Base-by-base conservation (phyloP, 345 rosid species). In the Physaria fendleri region DNA sequence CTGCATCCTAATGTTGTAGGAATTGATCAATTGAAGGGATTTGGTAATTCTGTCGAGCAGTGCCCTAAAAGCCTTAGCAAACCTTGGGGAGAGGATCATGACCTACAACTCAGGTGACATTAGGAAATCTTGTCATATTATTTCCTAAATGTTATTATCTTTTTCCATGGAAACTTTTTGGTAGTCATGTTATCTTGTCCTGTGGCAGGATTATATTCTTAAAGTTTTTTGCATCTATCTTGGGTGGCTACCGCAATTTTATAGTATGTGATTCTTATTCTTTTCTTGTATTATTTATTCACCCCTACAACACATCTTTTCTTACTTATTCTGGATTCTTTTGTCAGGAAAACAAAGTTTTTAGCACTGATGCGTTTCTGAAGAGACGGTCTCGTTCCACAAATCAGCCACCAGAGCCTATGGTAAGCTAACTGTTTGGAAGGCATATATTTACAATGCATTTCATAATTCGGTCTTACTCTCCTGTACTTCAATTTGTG, bases 221-320 rank as follows among this genome's bases (percentile, higher is more conserved):
- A 42, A 93, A 81, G 81, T 87, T 85, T 74, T 85, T 93, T 74
- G 96, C 97, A 49, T 89, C 97, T 62, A 75, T 93, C 54, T 79
- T 93, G 76, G 81, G 90, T 65, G 99, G 99, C 81, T 93, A 93
- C 73, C 99, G 95, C 80, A 93, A 93, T 77, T 93, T 93, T 76
- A 75, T 93, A 45, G 99, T 93, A 87, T 39, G 96, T 23, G 45
- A 57, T 2, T 12, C 66, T 41, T 17, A 15, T 65, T 50, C 28
- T 58, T 20, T 30, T 61, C 55, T 59, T 65, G 15, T 62, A 51
- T n/a, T 57, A 13, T 57, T 42, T 50, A 17, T 12, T 34, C 21
- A 30, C 17, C 23, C 4, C 47, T 57, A 35, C 42, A 37, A 32
- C 38, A 18, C 33, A 42, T 16, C 47, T 38, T 55, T 34, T 58